Conservation (phyloP, 129 eudicot genomes). For the Heracleum sosnowskyi region DNA sequence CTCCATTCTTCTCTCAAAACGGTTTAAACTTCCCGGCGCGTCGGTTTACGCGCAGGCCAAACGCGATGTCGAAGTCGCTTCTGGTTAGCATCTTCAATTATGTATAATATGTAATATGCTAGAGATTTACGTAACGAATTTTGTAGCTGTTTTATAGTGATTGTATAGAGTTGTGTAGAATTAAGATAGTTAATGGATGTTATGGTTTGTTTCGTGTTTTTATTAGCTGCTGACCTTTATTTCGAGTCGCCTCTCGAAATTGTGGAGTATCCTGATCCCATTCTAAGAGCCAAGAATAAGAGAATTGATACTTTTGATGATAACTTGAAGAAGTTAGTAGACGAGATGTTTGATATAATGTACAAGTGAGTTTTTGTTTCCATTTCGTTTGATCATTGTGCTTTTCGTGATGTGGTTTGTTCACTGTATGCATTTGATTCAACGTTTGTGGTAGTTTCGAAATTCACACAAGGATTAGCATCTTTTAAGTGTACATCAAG, state of each 20-base stretch:
- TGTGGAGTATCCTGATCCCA: conserved; percentile 78
- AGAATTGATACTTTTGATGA: conserved; percentile 60
- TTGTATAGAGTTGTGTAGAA: too few relatives aligned
- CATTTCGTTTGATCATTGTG: neutral
- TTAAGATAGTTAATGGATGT: neutral
- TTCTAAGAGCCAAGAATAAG: conserved; percentile 66
- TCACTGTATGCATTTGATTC: neutral
- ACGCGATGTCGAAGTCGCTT: conserved; percentile 51
- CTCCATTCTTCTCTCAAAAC: conserved; percentile 14
- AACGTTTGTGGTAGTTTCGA: neutral
- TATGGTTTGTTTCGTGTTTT: neutral
- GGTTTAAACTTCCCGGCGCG: conserved; percentile 17
- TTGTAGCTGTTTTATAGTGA: neutral
- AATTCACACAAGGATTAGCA: neutral
- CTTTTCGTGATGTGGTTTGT: too few relatives aligned
- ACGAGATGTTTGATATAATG: conserved; percentile 89
- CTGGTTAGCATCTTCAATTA: conserved; percentile 25
- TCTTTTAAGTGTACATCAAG: too few relatives aligned
- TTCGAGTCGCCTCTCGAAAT: conserved; percentile 58
- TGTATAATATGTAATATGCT: neutral
- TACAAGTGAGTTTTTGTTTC: conserved; percentile 52
- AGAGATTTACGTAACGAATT: neutral
- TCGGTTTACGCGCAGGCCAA: conserved; percentile 42
- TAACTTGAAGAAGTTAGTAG: conserved; percentile 70
- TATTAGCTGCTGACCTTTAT: conserved; percentile 55